phyloP scores from a whole-genome alignment of 768 basidiomycete genomes.

The Serendipita vermifera region DNA sequence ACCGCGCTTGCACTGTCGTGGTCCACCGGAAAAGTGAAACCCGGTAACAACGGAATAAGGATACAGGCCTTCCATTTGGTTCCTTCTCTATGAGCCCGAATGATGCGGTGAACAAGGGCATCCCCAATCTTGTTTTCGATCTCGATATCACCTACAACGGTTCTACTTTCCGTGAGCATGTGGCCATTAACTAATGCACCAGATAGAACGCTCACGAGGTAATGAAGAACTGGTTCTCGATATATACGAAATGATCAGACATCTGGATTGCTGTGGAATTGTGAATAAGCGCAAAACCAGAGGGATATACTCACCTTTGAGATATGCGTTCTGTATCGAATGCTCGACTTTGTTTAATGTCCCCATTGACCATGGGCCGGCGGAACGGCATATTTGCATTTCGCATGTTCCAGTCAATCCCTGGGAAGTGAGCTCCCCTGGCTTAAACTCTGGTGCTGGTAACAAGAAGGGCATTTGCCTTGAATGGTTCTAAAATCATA shows the following conservation, averaged over 20 bases:
- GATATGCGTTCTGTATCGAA: conserved; percentile 90
- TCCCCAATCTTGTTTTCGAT: conserved; percentile 93
- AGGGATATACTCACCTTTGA: conserved; percentile 46
- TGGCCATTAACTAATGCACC: not conserved
- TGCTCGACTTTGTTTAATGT: conserved; percentile 73
- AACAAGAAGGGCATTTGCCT: conserved; percentile 84
- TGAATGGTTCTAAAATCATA: conserved; percentile 61
- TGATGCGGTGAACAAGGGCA: conserved; percentile 80
- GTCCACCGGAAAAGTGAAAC: conserved; percentile 87
- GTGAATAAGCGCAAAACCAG: conserved; percentile 13
- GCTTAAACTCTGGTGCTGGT: conserved; percentile 84
- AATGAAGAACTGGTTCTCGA: conserved; percentile 91
- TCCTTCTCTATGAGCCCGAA: conserved; percentile 67
- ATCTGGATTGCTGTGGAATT: conserved; percentile 60
- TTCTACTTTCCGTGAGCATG: conserved; percentile 33
- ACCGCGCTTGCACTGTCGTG: conserved; percentile 87
- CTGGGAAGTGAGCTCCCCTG: conserved; percentile 59
- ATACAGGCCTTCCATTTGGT: conserved; percentile 89
- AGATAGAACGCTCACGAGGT: conserved; percentile 50
- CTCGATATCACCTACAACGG: conserved; percentile 67
- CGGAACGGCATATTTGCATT: conserved; percentile 89
- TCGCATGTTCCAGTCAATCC: conserved; percentile 94
- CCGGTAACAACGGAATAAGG: conserved; percentile 81
- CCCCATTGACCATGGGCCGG: conserved; percentile 93
- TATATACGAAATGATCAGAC: conserved; percentile 96